A percentile compares a stretch with the other conserved stretches of the same genome.
Evolutionary conservation across 2,329 filamentous ascomycete species (phyloP).

Genomic region (Fusarium nurragi): DNA sequence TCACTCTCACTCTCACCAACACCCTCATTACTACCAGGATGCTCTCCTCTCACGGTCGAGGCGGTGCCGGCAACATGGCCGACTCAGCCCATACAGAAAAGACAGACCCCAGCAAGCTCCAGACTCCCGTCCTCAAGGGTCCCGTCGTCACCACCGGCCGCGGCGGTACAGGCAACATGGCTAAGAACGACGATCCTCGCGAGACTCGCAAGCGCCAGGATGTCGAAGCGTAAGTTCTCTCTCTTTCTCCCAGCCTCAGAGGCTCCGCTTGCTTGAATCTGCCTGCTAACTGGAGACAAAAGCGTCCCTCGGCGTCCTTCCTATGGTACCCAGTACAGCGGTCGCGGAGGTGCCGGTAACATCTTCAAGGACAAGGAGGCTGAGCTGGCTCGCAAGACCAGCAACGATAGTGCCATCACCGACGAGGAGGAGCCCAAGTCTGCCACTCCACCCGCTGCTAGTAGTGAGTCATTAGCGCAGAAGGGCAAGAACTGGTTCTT

Average conservation of each 20-base stretch:
- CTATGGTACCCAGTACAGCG: slow-evolving; percentile 70
- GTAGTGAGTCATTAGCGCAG: slow-evolving; percentile 45
- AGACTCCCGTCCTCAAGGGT: slow-evolving; percentile 84
- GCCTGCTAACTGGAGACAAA: slow-evolving; percentile 17
- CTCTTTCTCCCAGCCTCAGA: not conserved
- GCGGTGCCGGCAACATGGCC: slow-evolving; percentile 80
- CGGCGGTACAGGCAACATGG: slow-evolving; percentile 90
- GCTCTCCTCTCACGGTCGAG: slow-evolving; percentile 75
- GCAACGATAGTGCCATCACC: slow-evolving; percentile 47
- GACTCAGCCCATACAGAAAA: slow-evolving; percentile 62
- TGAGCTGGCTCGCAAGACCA: slow-evolving; percentile 44
- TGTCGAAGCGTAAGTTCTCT: slow-evolving; percentile 71
- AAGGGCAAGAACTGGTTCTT: slow-evolving; percentile 62
- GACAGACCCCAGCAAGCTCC: slow-evolving; percentile 70
- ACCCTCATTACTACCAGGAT: slow-evolving; percentile 46
- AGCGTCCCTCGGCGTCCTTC: slow-evolving; percentile 66
- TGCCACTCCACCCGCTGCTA: not conserved
- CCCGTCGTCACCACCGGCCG: slow-evolving; percentile 89
- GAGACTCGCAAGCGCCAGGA: slow-evolving; percentile 85
- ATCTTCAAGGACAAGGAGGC: slow-evolving; percentile 62
- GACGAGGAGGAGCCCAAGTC: slow-evolving; percentile 32
- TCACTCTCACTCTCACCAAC: too few species aligned
- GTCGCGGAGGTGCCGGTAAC: slow-evolving; percentile 81
- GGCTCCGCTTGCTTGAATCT: not conserved
- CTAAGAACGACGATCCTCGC: slow-evolving; percentile 72